Base-by-base conservation (phyloP, 1,284 basidiomycete genomes). In the Microstroma glucosiphilum region DNA sequence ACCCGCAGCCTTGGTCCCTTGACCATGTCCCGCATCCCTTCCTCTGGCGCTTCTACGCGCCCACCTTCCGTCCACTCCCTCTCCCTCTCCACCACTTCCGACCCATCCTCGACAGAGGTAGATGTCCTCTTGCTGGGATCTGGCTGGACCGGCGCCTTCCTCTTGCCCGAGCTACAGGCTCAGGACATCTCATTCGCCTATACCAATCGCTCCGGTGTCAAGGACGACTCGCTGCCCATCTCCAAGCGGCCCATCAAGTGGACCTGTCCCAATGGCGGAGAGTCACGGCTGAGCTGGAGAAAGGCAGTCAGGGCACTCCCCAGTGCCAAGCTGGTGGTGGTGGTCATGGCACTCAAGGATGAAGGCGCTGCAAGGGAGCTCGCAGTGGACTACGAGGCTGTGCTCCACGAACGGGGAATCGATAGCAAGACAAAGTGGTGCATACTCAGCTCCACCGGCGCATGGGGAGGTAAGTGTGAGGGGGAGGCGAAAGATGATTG, bases 141-240 rank as follows among this genome's bases (percentile, higher is more conserved):
- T n/a, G 86, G 86, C 43, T 89, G 87, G 87, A 86, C 86, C 1
- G 85, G 83, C 0, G 82, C 81, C 13, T 88, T 88, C 77, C 82
- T 88, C 51, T 81, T 85, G 49, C 84, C 86, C 0, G 83, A 86
- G n/a, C 84, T 86, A 72, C 6, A 54, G 19, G 6, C 63, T 0
- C 21, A 65, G 0, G 41, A 63, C 17, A 59, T 76, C 51, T 61
- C 66, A 23, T 63, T 79, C n/a, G 68, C 88, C 62, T 80, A 82
- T 0, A 84, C 82, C 69, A 84, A 84, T 1, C 82, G 84, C 2
- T 87, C 13, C 6, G 21, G 46, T 13, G n/a, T 40, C 21, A 17
- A 17, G 13, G 13, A 19, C 15, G 51, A 17, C n/a, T 54, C 21
- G 17, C 51, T 54, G 3, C 21, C 21, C 51, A 15, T 54, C 6